Base-by-base conservation (phyloP, 2,329 filamentous ascomycete genomes). In the Pseudogymnoascus sp. region DNA sequence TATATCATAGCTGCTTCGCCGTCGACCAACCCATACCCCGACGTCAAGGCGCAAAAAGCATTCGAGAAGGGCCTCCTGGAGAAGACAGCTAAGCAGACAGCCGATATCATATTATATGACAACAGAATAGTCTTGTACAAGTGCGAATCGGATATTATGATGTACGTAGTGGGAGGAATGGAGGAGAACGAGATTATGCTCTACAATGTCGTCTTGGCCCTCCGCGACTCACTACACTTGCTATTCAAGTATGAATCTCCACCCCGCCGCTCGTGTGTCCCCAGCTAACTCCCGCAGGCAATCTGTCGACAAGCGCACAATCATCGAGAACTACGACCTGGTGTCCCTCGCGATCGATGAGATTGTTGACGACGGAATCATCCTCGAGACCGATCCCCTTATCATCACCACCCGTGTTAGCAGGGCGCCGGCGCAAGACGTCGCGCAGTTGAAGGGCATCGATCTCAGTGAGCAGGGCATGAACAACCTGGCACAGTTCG, bases 281-380 rank as follows among this genome's bases (percentile, higher is more conserved):
- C 25, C 16, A 16, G 23, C 33, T 60, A 25, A 11, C 3, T 18
- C 12, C 33, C 28, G 47, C 69, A 96, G 91, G 77, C 93, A 95
- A 83, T 91, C 91, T 35, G 92, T 95, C 60, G 94, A 99, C 80
- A 97, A 97, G 83, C 88, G 94, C 69, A 97, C 94, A 64, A 92
- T 97, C 69, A 88, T 97, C 73, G 94, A 99, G 78, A 97, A 97
- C 83, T 99, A 97, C 81, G 94, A 97, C 77, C 84, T 97, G 21
- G 90, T 97, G 66, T 90, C 92, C 12, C 85, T 99, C 62, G 91
- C 92, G 50, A 90, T 99, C 67, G 94, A 99, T 76, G 94, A 99
- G 77, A 93, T 95, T 66, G 85, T 95, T 62, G 92, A 96, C 76
- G 92, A 96, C 73, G 94, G 94, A 65, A 95, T 97, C 74, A 93